These are phyloP conservation scores for Musa acuminata DNA, from an alignment of 176 grass and related monocot species.

Conservation along the genomic window DNA sequence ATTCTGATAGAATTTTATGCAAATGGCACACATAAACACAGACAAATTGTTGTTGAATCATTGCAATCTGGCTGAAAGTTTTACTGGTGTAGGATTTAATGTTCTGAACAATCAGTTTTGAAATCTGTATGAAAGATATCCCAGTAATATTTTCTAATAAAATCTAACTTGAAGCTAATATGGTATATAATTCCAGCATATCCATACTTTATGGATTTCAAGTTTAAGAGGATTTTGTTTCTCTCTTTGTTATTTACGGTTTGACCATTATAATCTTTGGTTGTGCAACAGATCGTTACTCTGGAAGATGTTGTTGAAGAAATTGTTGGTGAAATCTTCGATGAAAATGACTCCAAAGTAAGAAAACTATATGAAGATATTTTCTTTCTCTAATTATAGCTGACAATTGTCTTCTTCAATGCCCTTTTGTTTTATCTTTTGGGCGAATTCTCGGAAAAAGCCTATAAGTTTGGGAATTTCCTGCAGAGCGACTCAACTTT, in stretches of 20 bases:
- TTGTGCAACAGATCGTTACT: slow-evolving; percentile 65
- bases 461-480: too few species aligned
- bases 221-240: neutral
- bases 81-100: too few species aligned
- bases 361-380: neutral
- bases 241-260: neutral
- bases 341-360: slow-evolving; percentile 99
- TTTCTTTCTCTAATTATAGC: neutral
- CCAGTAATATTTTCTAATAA: too few species aligned
- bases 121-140: neutral
- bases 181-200: too few species aligned
- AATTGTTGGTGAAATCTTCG: slow-evolving; percentile 98
- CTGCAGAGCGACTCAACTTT: too few species aligned
- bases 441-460: too few species aligned
- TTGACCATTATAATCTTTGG: neutral
- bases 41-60: too few species aligned
- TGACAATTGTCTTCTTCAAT: neutral
- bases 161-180: too few species aligned
- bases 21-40: too few species aligned
- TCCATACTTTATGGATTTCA: neutral
- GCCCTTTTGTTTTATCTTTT: neutral
- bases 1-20: too few species aligned
- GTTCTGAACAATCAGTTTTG: too few species aligned
- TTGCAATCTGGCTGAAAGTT: too few species aligned
- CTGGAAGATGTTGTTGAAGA: slow-evolving; percentile 97